Conservation (phyloP, 2,329 filamentous ascomycete genomes). For the Talaromyces sp. region DNA sequence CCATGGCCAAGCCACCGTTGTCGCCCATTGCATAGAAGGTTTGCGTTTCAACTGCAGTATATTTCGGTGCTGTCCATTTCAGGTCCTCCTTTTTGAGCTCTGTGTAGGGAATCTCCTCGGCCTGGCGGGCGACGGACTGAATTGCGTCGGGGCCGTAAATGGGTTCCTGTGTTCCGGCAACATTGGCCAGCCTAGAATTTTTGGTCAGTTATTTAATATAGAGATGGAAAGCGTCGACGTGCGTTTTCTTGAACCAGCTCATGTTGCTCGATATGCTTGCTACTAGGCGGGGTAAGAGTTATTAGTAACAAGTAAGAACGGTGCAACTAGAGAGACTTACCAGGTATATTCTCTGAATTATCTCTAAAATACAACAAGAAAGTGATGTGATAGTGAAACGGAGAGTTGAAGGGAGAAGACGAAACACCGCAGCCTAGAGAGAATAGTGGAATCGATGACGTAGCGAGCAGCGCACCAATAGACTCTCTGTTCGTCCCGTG, state of each 20-base stretch:
- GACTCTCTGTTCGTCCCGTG: neutral
- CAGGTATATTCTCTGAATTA: neutral
- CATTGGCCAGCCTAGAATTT: constrained; percentile 55
- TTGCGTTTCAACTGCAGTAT: constrained; percentile 89
- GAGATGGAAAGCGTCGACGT: constrained; percentile 19
- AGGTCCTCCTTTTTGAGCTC: constrained; percentile 71
- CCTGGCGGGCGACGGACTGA: constrained; percentile 75
- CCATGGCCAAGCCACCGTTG: constrained; percentile 67
- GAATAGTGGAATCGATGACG: neutral
- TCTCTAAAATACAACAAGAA: neutral
- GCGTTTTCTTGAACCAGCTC: constrained; percentile 56
- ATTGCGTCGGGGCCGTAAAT: constrained; percentile 89
- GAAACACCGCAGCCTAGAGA: neutral
- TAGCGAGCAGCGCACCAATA: neutral
- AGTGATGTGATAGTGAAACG: neutral
- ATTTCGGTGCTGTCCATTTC: constrained; percentile 74
- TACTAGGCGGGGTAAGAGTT: neutral
- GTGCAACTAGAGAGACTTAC: neutral
- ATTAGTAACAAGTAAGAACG: neutral
- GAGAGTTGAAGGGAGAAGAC: neutral
- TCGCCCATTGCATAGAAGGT: constrained; percentile 86
- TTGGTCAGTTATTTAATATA: constrained; percentile 4
- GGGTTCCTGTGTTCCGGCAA: constrained; percentile 93
- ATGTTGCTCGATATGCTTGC: neutral
- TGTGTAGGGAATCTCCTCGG: constrained; percentile 70